Evolutionary conservation across 768 basidiomycete genomes (phyloP).

Genomic region (Lyophyllum shimeji): DNA sequence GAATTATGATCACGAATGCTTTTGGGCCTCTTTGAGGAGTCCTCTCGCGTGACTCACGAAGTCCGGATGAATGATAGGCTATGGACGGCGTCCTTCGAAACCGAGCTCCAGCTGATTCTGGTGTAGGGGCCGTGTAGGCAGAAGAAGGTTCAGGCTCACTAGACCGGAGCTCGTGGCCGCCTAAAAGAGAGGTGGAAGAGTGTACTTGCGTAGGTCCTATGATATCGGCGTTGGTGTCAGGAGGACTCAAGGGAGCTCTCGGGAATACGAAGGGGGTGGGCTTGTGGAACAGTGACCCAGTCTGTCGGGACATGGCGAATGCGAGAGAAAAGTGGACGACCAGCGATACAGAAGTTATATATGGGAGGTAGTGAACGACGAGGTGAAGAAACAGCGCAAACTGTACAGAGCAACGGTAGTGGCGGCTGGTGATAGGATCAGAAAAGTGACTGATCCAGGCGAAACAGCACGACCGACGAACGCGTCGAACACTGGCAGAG

Average conservation of each 20-base stretch:
- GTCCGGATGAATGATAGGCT: conserved; percentile 50
- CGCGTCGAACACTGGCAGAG: background rate
- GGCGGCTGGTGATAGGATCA: conserved; percentile 11
- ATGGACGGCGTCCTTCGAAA: conserved; percentile 50
- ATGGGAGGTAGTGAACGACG: background rate
- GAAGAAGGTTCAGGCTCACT: conserved; percentile 6
- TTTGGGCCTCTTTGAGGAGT: conserved; percentile 37
- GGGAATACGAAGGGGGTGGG: conserved; percentile 47
- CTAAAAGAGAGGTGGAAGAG: conserved; percentile 6
- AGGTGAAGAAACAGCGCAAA: background rate
- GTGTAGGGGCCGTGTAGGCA: conserved; percentile 18
- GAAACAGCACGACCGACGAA: background rate
- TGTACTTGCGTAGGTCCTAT: conserved; percentile 13
- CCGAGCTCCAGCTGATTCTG: conserved; percentile 33
- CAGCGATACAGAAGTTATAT: conserved; percentile 9
- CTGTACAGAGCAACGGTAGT: conserved; percentile 8
- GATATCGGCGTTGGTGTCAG: conserved; percentile 34
- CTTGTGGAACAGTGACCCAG: conserved; percentile 42
- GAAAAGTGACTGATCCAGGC: background rate
- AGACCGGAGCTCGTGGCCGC: conserved; percentile 14
- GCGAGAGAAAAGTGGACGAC: conserved; percentile 5
- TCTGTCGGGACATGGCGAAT: conserved; percentile 41
- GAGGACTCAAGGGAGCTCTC: conserved; percentile 37
- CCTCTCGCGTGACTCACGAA: conserved; percentile 45
- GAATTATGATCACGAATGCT: conserved; percentile 66